phyloP scores from a whole-genome alignment of 805 yeast genomes.

The Metschnikowia dekortorum region DNA sequence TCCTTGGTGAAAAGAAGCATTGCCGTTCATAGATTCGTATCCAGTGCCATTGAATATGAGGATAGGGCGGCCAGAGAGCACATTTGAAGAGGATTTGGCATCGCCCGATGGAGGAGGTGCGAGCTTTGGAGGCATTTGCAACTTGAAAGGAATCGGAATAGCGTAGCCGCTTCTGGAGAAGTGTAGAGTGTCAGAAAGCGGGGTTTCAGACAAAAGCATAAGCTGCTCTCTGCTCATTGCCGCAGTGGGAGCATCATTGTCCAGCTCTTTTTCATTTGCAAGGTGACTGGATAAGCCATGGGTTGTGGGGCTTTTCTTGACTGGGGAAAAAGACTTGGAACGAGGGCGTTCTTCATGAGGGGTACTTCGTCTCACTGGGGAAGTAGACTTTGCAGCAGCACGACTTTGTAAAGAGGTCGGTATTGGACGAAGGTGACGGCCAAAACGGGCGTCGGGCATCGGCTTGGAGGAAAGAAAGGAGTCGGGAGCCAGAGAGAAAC shows the following conservation, averaged over 20 bases:
- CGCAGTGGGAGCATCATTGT: slow-evolving; percentile 24
- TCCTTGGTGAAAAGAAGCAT: background rate
- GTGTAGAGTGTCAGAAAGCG: slow-evolving; percentile 34
- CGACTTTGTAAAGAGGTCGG: background rate
- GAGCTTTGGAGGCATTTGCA: slow-evolving; percentile 39
- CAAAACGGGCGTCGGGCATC: background rate
- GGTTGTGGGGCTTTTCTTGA: slow-evolving; percentile 24
- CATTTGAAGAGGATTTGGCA: background rate
- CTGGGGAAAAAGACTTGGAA: slow-evolving; percentile 34
- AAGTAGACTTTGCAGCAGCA: background rate
- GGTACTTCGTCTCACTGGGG: background rate
- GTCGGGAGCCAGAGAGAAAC: background rate
- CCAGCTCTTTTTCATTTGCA: slow-evolving; percentile 3
- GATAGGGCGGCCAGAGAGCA: background rate
- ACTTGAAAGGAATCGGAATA: slow-evolving; percentile 41
- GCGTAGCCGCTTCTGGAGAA: slow-evolving; percentile 26
- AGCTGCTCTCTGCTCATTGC: slow-evolving; percentile 23
- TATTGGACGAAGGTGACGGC: background rate
- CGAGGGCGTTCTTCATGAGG: slow-evolving; percentile 17
- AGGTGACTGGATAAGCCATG: slow-evolving; percentile 19
- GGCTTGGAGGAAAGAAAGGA: background rate
- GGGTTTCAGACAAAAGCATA: slow-evolving; percentile 29
- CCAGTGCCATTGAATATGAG: slow-evolving; percentile 34
- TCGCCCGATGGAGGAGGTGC: slow-evolving; percentile 11
- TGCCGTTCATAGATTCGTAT: slow-evolving; percentile 29